Percentiles rank a stretch among this genome's conserved stretches.
phyloP scores from a whole-genome alignment of 495 filamentous ascomycete genomes.

The Podospora australis region DNA sequence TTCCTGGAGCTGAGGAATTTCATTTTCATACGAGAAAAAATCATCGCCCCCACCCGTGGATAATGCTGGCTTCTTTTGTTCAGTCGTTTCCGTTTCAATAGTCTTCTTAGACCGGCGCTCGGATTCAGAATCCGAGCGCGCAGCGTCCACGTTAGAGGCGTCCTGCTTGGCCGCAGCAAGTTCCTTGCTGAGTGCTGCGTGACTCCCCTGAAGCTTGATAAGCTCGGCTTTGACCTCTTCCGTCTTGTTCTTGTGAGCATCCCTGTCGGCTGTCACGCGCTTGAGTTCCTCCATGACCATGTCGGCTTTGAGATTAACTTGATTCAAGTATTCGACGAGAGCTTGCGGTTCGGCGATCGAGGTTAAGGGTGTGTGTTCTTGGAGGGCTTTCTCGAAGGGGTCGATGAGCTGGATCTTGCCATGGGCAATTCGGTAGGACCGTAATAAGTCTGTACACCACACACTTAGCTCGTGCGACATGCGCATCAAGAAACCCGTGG shows the following conservation, averaged over 20 bases:
- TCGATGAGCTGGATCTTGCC: slow-evolving; percentile 78
- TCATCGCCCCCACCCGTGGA: slow-evolving; percentile 39
- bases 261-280: slow-evolving; percentile 72
- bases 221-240: slow-evolving; percentile 62
- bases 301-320: slow-evolving; percentile 75
- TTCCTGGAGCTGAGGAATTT: slow-evolving; percentile 58
- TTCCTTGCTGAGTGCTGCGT: slow-evolving; percentile 9
- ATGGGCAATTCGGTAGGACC: slow-evolving; percentile 87
- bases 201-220: slow-evolving; percentile 39
- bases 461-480: too few species aligned
- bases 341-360: slow-evolving; percentile 80
- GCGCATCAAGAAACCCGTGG: too few species aligned
- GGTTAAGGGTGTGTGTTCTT: slow-evolving; percentile 84
- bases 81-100: too few species aligned
- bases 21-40: slow-evolving; percentile 78
- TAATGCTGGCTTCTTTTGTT: slow-evolving; percentile 27
- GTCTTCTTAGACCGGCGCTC: too few species aligned
- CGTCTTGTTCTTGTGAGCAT: slow-evolving; percentile 69
- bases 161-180: slow-evolving; percentile 1
- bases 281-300: slow-evolving; percentile 93
- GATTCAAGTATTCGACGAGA: slow-evolving; percentile 88
- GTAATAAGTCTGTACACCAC: slow-evolving; percentile 86
- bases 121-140: background rate
- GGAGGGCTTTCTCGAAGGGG: slow-evolving; percentile 82
- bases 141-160: background rate